Base-by-base conservation (phyloP, 441 rosid genomes). In the Aquilaria agallochum region DNA sequence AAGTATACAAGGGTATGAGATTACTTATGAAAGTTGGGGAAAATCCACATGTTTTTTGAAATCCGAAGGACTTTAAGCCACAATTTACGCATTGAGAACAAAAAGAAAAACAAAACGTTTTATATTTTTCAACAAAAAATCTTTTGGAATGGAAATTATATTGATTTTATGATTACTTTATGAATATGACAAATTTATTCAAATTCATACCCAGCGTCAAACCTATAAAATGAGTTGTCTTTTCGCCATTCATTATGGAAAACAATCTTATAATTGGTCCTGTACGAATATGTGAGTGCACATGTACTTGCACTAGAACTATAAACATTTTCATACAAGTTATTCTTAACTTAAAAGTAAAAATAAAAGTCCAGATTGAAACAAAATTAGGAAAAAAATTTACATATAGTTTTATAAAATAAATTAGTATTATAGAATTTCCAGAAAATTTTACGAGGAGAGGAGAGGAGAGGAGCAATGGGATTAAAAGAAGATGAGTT, bases 381-480 rank as follows among this genome's bases (percentile, higher is more conserved):
- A 11, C 9, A 9, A 58, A 9, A 5, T 9, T 9, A 46, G 31
- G 71, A 58, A 68, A 72, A 67, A 62, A 42, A 32, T 27, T 42
- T 53, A 48, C 50, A 11, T 31, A 40, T 47, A 11, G 15, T 49
- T 53, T 57, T 52, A 58, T 52, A 34, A 58, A 33, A 33, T 51
- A 50, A 31, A 50, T 54, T 46, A 60, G 32, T 13, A 32, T 64
- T 53, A 27, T 44, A 14, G 59, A 32, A 11, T 34, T 56, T 34
- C 27, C 27, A 20, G 27, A 20, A 20, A 20, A 20, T 20, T 20
- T 20, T 20, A 20, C 27, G 47, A 6, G 7, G 11, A 20, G 30
- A 55, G 31, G 11, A 20, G 30, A 55, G 31, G 53, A 62, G 7
- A 32, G 1, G 6, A 33, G 7, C 20, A 8, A 8, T 11, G 1